Evolutionary conservation across 148 eudicot species (phyloP).

Genomic region (Cornus suecica): DNA sequence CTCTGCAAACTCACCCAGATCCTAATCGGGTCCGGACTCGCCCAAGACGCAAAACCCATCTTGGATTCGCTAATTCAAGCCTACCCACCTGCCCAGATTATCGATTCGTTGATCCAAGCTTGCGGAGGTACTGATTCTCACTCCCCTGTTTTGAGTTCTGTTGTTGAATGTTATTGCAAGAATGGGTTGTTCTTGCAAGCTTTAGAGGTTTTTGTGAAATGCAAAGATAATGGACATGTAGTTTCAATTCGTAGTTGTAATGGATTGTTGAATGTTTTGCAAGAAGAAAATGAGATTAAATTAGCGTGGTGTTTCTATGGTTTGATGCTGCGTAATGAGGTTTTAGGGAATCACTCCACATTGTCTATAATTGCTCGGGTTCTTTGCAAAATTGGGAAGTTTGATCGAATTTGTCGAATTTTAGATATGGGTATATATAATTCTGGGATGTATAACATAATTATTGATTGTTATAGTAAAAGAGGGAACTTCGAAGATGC

Average conservation of each 20-base stretch:
- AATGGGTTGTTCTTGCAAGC: constrained; percentile 48
- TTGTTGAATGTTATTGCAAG: constrained; percentile 56
- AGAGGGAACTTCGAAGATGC: constrained; percentile 62
- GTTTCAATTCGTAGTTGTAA: constrained; percentile 50
- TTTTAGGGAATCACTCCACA: constrained; percentile 39
- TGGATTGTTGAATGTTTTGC: constrained; percentile 49
- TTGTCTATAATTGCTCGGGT: constrained; percentile 61
- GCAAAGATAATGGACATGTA: constrained; percentile 30
- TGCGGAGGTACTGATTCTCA: constrained; percentile 43
- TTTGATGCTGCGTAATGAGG: constrained; percentile 58
- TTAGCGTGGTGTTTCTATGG: constrained; percentile 60
- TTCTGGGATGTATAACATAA: constrained; percentile 41
- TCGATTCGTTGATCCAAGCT: constrained; percentile 33
- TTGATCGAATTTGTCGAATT: constrained; percentile 50
- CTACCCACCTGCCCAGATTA: constrained; percentile 43
- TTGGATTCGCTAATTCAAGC: constrained; percentile 50
- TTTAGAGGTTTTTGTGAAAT: constrained; percentile 45
- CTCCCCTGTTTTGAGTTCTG: constrained; percentile 46
- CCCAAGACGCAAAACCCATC: constrained; percentile 41
- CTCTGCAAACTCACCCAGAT: constrained; percentile 34
- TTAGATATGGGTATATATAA: constrained; percentile 46
- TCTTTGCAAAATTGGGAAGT: constrained; percentile 54
- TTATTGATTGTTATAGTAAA: constrained; percentile 58
- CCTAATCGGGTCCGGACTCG: constrained; percentile 34
- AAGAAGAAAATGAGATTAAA: constrained; percentile 36